Base-by-base conservation (phyloP, 192 early-diverging fungal genomes). In the Linnemannia zychae region DNA sequence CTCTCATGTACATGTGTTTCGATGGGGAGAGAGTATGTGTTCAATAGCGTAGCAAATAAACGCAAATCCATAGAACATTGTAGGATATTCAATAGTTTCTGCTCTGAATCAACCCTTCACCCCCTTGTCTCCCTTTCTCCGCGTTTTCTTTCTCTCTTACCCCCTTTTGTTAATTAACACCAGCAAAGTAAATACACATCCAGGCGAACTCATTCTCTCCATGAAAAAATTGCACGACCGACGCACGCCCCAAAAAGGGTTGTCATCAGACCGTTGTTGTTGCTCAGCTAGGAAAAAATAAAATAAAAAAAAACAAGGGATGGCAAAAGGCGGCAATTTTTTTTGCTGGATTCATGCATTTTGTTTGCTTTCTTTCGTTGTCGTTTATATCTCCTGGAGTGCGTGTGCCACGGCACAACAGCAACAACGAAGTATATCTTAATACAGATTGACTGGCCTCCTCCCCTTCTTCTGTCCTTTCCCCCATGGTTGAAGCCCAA, bases 1-100 rank as follows among this genome's bases (percentile, higher is more conserved):
- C n/a, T 57, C n/a, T 5, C 24, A 28, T 63, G 57, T 44, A 12
- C 24, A 24, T 63, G 24, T 63, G 24, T 15, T 2, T 63, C 57
- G 57, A 33, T 63, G 24, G 57, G 24, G 57, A 31, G 53, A 20
- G 53, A 1, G n/a, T 57, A 7, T 31, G 57, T 57, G 52, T 2
- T n/a, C 40, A n/a, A n/a, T n/a, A 24, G 52, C 7, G 52, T 57
- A 63, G 57, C 57, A 63, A 57, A 63, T 31, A 63, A 63, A 63
- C 9, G 16, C 24, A 28, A 31, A n/a, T 12, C 15, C 3, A 11
- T 11, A 49, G 48, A 17, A 17, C 16, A 15, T 11, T 44, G 40
- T 44, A 44, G 40, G 4, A 44, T 44, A 9, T 44, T 44, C 40
- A 44, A 44, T n/a, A n/a, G n/a, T n/a, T 7, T 24, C 22, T 53